Evolutionary conservation across 176 grass and related monocot genomes (phyloP), one percentile per base, ranked within the genome.

Genomic region (Zoysia pacifica): DNA sequence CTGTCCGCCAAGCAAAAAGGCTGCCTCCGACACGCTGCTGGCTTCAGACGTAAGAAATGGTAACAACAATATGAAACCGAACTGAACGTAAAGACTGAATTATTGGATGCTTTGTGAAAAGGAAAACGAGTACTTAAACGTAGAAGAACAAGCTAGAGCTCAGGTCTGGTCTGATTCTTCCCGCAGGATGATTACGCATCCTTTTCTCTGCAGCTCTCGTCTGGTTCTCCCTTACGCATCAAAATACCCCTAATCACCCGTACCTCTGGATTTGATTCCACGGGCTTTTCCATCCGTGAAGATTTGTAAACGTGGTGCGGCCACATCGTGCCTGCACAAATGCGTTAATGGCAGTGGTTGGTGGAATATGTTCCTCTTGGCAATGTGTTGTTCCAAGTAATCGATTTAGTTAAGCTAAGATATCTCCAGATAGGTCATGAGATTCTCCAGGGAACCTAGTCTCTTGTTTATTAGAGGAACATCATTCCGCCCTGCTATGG

Each of bases 21-120:
- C 72, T 38, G 77, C 77, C 20, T 72, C 65, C 71, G 64, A 64
- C 77, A 65, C n/a, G 76, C 37, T 79, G 41, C 58, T 9, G 19
- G 63, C 70, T 80, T 89, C 64, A 80, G 56, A 76, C n/a, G 70
- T 58, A 84, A 84, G 87, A 16, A 70, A 89, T 89, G 87, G 82
- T 58, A 71, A 76, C 42, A 76, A 84, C 77, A 65, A 70, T 81
- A 81, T 84, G 76, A 66, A 89, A 84, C 54, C 6, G 70, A 75
- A 55, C 48, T 15, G 55, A 2, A 12, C 87, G 87, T 89, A 89
- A 89, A 89, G 82, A 71, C 1, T 65, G 82, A 81, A 89, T 81
- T 81, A 85, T 81, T 89, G 72, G 82, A 75, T 58, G 76, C 76
- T 89, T 75, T 48, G 50, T 7, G 1, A 45, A 80, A 80, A 39